These are phyloP conservation scores for Ganoderma boninense DNA, from an alignment of 1,284 basidiomycete species.

Conservation along the genomic window DNA sequence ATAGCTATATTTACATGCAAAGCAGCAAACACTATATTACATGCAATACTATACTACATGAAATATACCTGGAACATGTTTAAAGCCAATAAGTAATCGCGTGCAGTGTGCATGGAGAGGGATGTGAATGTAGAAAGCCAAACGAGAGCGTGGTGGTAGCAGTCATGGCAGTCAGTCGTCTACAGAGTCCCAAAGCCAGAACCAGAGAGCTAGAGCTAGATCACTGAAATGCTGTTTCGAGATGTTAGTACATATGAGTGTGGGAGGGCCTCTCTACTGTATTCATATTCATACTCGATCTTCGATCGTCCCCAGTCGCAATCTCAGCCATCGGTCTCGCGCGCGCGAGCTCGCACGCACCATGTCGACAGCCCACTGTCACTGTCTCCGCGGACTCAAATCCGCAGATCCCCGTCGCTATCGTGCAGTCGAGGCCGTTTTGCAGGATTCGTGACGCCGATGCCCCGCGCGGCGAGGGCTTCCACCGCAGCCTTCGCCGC, in stretches of 20 bases:
- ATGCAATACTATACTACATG: constrained; percentile 40
- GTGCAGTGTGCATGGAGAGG: constrained; percentile 30
- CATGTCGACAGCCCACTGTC: neutral
- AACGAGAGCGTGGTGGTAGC: constrained; percentile 14
- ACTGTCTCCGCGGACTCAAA: constrained; percentile 40
- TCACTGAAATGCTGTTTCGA: constrained; percentile 22
- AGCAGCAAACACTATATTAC: constrained; percentile 37
- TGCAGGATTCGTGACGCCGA: constrained; percentile 61
- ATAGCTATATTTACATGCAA: constrained; percentile 34
- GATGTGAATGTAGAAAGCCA: constrained; percentile 10
- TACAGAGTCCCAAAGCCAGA: constrained; percentile 36
- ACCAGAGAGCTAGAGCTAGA: constrained; percentile 21
- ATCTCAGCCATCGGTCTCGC: constrained; percentile 2
- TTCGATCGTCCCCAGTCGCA: constrained; percentile 15
- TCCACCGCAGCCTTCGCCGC: constrained; percentile 81
- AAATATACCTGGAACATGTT: constrained; percentile 37
- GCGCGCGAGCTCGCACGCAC: neutral
- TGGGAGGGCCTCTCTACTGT: constrained; percentile 29
- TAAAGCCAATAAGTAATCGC: constrained; percentile 37
- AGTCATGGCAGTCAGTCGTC: constrained; percentile 25
- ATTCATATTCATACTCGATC: constrained; percentile 22
- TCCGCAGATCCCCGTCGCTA: constrained; percentile 58
- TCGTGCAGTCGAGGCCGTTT: constrained; percentile 66
- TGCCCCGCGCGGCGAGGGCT: constrained; percentile 77
- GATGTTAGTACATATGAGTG: constrained; percentile 35